Conservation (phyloP, 2,329 filamentous ascomycete genomes). For the Dichotomopilus funicola region DNA sequence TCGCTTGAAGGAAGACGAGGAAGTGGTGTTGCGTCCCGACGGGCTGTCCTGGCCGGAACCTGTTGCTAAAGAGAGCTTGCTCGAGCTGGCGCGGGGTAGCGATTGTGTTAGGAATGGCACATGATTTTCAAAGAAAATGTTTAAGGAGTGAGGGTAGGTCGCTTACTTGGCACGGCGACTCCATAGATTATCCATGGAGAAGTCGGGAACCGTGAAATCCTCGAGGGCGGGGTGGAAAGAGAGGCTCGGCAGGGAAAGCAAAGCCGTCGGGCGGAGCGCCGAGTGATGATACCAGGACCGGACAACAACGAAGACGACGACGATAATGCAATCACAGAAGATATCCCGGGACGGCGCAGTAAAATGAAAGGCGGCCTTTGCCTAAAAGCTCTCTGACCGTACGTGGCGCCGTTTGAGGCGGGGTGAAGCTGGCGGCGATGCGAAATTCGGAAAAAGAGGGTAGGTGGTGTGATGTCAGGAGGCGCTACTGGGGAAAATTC, state of each 20-base stretch:
- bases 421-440: neutral
- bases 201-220: constrained; percentile 21
- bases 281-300: neutral
- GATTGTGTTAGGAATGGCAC: constrained; percentile 4
- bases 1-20: constrained; percentile 56
- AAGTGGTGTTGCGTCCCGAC: constrained; percentile 46
- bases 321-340: neutral
- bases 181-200: constrained; percentile 63
- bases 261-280: constrained; percentile 12
- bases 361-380: no score
- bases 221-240: constrained; percentile 3
- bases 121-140: neutral
- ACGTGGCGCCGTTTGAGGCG: constrained; percentile 4
- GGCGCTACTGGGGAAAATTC: neutral
- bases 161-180: constrained; percentile 76
- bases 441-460: neutral
- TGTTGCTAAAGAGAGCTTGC: constrained; percentile 87
- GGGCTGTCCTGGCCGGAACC: constrained; percentile 45
- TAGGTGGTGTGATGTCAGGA: constrained; percentile 17
- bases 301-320: constrained; percentile 4
- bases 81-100: constrained; percentile 49
- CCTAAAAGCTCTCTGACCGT: no score
- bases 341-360: constrained; percentile 1
- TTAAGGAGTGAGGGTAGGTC: neutral
- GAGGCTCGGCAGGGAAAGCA: constrained; percentile 6